These are phyloP conservation scores for Diaporthe ampelina DNA, from an alignment of 2,329 filamentous ascomycete genomes.

Conservation along the genomic window DNA sequence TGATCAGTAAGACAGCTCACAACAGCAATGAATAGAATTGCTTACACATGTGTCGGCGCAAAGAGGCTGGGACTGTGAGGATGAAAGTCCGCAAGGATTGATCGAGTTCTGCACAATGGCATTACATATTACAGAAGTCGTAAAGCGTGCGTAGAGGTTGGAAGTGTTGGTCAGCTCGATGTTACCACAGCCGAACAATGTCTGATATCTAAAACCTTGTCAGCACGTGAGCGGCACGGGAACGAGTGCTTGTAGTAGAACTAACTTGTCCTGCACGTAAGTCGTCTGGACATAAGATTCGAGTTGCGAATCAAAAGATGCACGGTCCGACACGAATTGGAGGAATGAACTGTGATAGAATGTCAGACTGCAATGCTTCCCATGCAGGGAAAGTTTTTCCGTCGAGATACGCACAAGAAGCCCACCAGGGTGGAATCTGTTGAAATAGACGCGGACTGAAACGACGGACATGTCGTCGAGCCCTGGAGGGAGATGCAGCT, in stretches of 20 bases:
- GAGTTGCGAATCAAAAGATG: conserved; percentile 84
- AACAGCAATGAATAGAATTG: conserved; percentile 45
- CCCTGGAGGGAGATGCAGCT: conserved; percentile 67
- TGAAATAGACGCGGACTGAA: conserved; percentile 73
- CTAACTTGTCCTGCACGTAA: conserved; percentile 85
- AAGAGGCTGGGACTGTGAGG: conserved; percentile 77
- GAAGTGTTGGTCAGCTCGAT: conserved; percentile 84
- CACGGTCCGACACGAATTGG: conserved; percentile 80
- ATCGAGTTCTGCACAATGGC: conserved; percentile 92
- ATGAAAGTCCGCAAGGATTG: conserved; percentile 74
- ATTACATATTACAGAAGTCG: conserved; percentile 93
- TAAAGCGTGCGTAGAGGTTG: conserved; percentile 92
- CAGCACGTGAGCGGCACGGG: conserved; percentile 40
- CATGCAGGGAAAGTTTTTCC: no score
- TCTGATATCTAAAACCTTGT: conserved; percentile 76
- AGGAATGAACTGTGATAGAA: conserved; percentile 83
- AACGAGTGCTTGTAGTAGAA: conserved; percentile 37
- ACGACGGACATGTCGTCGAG: conserved; percentile 74
- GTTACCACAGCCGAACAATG: conserved; percentile 82
- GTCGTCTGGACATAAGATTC: conserved; percentile 78
- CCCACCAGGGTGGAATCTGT: conserved; percentile 65
- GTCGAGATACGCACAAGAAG: conserved; percentile 65
- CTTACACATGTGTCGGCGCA: conserved; percentile 91
- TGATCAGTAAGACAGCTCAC: conserved; percentile 50
- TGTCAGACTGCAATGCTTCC: conserved; percentile 14